Base-by-base conservation (phyloP, 208 protist species). In the Leptomonas seymouri region DNA sequence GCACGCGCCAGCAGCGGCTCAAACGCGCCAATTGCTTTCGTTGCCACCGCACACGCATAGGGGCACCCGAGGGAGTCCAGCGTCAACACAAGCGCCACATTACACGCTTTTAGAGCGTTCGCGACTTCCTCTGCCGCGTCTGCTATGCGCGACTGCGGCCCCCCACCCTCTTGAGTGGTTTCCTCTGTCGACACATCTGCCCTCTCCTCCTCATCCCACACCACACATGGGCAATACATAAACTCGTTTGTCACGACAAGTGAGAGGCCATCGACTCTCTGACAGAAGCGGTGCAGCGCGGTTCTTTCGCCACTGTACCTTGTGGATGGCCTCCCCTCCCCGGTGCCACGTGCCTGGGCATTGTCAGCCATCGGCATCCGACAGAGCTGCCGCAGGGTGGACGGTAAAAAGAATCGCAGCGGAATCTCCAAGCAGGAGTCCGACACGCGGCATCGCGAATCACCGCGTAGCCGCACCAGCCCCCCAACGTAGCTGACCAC, bases 191-290 rank as follows among this genome's bases (percentile, higher is more conserved):
- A 39, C 34, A 39, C 34, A 27, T 57, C 75, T 1, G 2, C n/a
- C 41, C 11, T 34, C 57, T 73, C 49, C 25, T 62, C 71, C 20
- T 77, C 62, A 9, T 74, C 68, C 27, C 56, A 27, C 11, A 72
- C 80, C 30, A 82, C 41, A 64, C 86, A 93, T 8, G 91, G 91
- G 57, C 89, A 93, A 76, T 89, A 92, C 91, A 96, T 96, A 56
- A 93, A 84, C 54, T 96, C 91, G 68, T 94, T 96, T 28, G 88
- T 94, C 42, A 94, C 91, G 11, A 94, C 78, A 36, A 93, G 64
- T n/a, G 70, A 77, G 20, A 94, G 74, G 9, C 48, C 28, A n/a
- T 77, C 71, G 18, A 93, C 57, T 14, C 76, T 82, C 12, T 62
- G 51, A 18, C 84, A 50, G 21, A 96, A 86, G 28, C 81, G 66